These are phyloP conservation scores for Pythium periplocum DNA, from an alignment of 352 stramenopile species.

Conservation along the genomic window DNA sequence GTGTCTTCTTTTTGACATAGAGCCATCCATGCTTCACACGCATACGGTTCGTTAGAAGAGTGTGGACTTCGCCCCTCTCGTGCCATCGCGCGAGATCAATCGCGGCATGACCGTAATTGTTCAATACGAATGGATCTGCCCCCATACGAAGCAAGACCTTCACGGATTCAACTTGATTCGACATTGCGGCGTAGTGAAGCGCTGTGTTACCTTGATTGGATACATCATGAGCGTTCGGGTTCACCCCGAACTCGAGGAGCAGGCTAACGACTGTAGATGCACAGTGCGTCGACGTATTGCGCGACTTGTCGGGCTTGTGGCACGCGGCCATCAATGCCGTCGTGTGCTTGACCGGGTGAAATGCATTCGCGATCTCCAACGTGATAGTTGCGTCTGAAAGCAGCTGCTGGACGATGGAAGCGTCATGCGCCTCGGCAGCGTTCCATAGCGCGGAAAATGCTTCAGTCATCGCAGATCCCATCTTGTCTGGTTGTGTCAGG, in stretches of 20 bases:
- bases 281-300: conserved; percentile 9
- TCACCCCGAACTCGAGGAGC: conserved; percentile 54
- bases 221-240: conserved; percentile 30
- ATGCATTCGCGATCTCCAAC: conserved; percentile 21
- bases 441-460: conserved; percentile 12
- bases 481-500: no score
- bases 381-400: conserved; percentile 1
- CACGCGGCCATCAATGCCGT: conserved; percentile 70
- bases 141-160: conserved; percentile 51
- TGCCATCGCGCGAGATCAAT: conserved; percentile 51
- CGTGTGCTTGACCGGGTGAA: conserved; percentile 47
- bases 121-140: conserved; percentile 40
- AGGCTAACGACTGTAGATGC: conserved; percentile 32
- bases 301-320: conserved; percentile 31
- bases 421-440: conserved; percentile 17
- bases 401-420: conserved; percentile 10
- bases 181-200: conserved; percentile 60
- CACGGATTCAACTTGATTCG: conserved; percentile 40
- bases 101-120: conserved; percentile 46
- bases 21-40: no score
- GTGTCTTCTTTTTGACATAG: no score
- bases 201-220: conserved; percentile 48
- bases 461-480: no score
- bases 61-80: no score
- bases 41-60: no score